These are phyloP conservation scores for Triticum monococcum DNA, from an alignment of 176 grass and related monocot species.

Conservation along the genomic window DNA sequence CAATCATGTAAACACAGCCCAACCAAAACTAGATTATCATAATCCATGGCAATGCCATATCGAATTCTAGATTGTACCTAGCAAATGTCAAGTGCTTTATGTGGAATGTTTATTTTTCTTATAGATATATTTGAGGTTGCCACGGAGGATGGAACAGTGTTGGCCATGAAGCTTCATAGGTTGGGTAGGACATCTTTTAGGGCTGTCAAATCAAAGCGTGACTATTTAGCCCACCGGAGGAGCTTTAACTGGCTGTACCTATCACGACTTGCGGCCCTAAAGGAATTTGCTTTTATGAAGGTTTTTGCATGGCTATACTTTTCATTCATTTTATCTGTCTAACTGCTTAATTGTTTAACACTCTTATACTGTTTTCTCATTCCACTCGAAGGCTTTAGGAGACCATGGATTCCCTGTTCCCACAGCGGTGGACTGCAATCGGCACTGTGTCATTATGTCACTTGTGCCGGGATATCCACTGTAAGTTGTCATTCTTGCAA, in stretches of 20 bases:
- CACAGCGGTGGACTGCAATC: constrained; percentile 80
- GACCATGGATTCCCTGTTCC: constrained; percentile 90
- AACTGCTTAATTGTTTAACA: not conserved
- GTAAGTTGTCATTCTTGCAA: constrained; percentile 35
- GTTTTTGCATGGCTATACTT: constrained; percentile 14
- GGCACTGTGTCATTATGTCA: constrained; percentile 94
- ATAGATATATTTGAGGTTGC: constrained; percentile 95
- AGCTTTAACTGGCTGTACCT: constrained; percentile 93
- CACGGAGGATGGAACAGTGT: constrained; percentile 74
- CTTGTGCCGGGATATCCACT: constrained; percentile 93
- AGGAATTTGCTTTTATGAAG: constrained; percentile 99
- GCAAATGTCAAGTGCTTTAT: not conserved
- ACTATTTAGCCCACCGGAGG: constrained; percentile 76
- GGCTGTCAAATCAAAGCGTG: constrained; percentile 95
- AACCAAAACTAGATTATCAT: not conserved
- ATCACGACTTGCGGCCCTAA: constrained; percentile 76
- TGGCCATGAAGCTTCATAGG: constrained; percentile 96
- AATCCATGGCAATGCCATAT: not conserved
- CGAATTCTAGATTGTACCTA: not conserved
- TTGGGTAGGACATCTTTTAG: constrained; percentile 91
- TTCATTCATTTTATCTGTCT: not conserved
- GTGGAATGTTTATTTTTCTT: not conserved
- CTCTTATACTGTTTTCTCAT: not conserved
- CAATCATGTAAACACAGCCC: not conserved
- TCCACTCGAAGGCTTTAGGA: constrained; percentile 66